Evolutionary conservation across 2,329 filamentous ascomycete species (phyloP).

Genomic region (Alternaria ventricosa): DNA sequence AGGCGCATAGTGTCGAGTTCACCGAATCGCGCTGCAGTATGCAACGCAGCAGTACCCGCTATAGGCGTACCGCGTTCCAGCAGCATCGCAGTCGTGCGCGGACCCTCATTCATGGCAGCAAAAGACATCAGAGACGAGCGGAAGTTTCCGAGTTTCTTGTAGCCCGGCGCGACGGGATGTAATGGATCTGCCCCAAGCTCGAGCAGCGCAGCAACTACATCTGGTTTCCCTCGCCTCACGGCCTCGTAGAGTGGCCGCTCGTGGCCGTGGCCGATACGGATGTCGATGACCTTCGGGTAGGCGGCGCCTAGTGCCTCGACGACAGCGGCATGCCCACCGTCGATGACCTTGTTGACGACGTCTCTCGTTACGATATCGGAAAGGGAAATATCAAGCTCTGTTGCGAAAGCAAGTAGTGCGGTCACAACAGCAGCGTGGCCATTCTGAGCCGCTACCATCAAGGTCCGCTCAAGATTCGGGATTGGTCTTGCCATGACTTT

Average conservation of each 20-base stretch:
- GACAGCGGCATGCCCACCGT: neutral
- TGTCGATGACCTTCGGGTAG: neutral
- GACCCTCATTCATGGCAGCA: neutral
- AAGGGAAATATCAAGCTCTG: fast-evolving
- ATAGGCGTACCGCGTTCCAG: neutral
- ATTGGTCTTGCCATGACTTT: neutral
- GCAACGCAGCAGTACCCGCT: neutral
- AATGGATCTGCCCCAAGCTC: neutral
- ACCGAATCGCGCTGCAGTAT: neutral
- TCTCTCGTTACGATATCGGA: neutral
- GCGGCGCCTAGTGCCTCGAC: neutral
- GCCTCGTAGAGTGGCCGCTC: neutral
- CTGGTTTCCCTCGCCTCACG: neutral
- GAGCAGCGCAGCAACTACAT: neutral
- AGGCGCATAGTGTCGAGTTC: neutral
- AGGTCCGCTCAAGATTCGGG: neutral
- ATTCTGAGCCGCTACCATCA: neutral
- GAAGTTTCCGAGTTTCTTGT: neutral
- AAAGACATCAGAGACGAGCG: neutral
- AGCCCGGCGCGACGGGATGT: neutral
- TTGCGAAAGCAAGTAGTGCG: neutral
- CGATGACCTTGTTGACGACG: neutral
- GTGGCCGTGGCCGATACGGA: neutral
- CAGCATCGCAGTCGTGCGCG: neutral
- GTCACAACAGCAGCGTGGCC: neutral